Evolutionary conservation across 331 rosid species (phyloP).

Genomic region (Quercus tomentella): DNA sequence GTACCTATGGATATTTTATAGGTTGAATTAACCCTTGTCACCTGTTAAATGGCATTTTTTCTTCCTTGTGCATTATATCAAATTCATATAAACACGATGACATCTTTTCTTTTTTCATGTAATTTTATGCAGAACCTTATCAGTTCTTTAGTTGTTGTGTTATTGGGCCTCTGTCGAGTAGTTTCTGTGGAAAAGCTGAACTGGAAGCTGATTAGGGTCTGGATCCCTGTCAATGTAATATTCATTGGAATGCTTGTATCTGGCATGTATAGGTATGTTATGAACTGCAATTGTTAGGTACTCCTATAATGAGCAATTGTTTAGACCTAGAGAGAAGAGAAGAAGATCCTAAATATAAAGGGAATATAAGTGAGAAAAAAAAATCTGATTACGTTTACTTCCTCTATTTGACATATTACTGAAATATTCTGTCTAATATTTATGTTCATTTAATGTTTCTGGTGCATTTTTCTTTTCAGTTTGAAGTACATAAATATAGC

Average conservation of each 20-base stretch:
- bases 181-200: constrained; percentile 65
- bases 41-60: neutral
- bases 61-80: constrained; percentile 3
- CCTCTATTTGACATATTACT: neutral
- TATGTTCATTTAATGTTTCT: constrained; percentile 5
- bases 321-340: constrained; percentile 1
- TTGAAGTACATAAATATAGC: constrained; percentile 82
- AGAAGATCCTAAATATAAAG: neutral
- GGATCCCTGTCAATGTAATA: constrained; percentile 88
- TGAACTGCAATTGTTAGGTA: neutral
- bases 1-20: neutral
- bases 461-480: constrained; percentile 47
- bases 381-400: neutral
- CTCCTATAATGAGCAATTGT: neutral
- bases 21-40: neutral
- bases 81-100: neutral
- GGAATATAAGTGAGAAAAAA: constrained; percentile 5
- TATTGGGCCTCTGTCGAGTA: constrained; percentile 53
- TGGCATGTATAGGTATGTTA: constrained; percentile 81
- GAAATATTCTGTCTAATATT: constrained; percentile 6
- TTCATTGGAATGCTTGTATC: constrained; percentile 89
- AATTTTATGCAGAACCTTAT: constrained; percentile 67
- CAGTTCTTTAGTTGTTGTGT: constrained; percentile 59
- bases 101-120: neutral
- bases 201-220: constrained; percentile 76